Conservation (phyloP, 768 basidiomycete genomes). For the Lactarius deliciosus region DNA sequence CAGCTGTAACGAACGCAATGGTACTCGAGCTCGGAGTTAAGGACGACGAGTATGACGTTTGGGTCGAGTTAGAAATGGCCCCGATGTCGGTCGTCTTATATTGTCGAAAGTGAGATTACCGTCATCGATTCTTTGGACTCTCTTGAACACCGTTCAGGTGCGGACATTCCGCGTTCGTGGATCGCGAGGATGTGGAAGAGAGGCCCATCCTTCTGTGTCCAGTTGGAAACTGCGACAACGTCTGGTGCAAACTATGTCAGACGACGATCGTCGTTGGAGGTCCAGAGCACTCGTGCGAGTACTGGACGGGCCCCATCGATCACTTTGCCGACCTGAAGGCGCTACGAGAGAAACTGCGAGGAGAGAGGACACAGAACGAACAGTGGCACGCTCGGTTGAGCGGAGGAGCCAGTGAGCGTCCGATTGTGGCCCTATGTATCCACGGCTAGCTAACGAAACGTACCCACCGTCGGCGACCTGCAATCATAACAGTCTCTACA, state of each 20-base stretch:
- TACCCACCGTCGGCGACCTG: neutral
- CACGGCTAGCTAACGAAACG: neutral
- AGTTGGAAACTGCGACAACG: neutral
- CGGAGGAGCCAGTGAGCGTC: neutral
- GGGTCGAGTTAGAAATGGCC: slow-evolving; percentile 8
- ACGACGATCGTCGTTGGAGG: slow-evolving; percentile 5
- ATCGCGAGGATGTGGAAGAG: slow-evolving; percentile 8
- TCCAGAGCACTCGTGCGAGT: neutral
- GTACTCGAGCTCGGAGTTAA: slow-evolving; percentile 7
- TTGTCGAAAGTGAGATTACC: slow-evolving; percentile 2
- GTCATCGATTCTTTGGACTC: neutral
- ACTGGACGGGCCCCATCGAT: slow-evolving; percentile 1
- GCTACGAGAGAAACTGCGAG: neutral
- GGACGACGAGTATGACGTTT: slow-evolving; percentile 6
- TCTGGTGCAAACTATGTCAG: slow-evolving; percentile 10
- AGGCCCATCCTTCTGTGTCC: slow-evolving; percentile 1
- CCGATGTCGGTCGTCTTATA: neutral
- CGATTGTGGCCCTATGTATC: neutral
- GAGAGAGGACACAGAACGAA: neutral
- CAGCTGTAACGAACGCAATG: neutral
- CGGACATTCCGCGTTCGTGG: neutral
- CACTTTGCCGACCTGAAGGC: slow-evolving; percentile 1
- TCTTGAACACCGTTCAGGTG: neutral
- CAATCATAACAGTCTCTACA: neutral
- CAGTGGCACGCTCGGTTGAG: neutral